Conservation (phyloP, 441 rosid species). For the Populus trichocarpa region DNA sequence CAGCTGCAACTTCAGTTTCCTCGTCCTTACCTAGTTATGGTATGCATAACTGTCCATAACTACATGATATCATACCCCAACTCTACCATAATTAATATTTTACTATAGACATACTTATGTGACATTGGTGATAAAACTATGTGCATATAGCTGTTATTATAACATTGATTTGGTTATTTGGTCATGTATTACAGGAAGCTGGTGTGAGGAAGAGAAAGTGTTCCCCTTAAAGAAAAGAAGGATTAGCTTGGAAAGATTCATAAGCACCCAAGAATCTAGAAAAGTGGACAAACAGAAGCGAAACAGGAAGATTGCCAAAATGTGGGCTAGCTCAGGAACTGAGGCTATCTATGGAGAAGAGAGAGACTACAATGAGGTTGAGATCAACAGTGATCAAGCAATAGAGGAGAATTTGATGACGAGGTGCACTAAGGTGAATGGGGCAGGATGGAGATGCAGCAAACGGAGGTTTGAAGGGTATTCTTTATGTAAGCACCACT, state of each 20-base stretch:
- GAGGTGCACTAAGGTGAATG: slow-evolving; percentile 18
- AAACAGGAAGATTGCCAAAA: neutral
- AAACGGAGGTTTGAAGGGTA: slow-evolving; percentile 4
- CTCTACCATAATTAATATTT: neutral
- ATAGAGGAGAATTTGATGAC: neutral
- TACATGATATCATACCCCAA: neutral
- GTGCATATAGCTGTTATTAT: neutral
- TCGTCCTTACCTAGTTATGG: slow-evolving; percentile 8
- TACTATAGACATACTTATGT: neutral
- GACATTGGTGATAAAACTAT: no score
- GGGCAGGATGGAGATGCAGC: slow-evolving; percentile 25
- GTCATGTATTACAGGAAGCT: slow-evolving; percentile 8
- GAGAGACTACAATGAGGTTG: neutral
- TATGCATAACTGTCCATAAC: neutral
- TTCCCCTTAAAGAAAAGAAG: slow-evolving; percentile 31
- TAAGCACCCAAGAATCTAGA: neutral
- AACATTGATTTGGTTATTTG: neutral
- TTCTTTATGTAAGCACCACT: slow-evolving; percentile 10
- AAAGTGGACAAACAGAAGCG: neutral
- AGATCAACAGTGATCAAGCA: neutral
- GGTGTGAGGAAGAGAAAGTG: slow-evolving; percentile 29
- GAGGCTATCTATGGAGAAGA: neutral
- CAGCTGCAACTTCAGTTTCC: slow-evolving; percentile 11
- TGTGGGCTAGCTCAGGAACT: neutral
- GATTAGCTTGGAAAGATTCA: slow-evolving; percentile 16